Evolutionary conservation across 805 yeast species (phyloP).

Genomic region (Starmerella roubikii): DNA sequence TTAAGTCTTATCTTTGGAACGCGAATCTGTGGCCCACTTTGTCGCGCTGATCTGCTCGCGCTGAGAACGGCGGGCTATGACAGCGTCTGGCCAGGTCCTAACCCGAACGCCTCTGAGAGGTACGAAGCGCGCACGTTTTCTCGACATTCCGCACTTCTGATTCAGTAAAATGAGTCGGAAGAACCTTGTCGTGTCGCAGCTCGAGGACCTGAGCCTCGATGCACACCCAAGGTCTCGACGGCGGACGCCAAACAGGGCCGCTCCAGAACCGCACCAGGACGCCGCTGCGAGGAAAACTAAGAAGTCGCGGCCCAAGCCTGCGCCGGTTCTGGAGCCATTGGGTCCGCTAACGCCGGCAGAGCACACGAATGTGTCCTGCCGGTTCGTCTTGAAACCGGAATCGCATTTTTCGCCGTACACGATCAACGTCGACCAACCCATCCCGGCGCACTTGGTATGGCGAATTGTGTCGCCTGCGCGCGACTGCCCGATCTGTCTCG

Average conservation of each 20-base stretch:
- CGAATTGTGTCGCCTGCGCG: slow-evolving; percentile 61
- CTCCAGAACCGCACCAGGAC: neutral
- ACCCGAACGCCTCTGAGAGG: too few species aligned
- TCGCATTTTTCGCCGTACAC: slow-evolving; percentile 41
- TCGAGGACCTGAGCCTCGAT: neutral
- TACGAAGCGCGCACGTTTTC: neutral
- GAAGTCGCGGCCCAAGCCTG: neutral
- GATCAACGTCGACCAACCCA: slow-evolving; percentile 29
- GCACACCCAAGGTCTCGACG: neutral
- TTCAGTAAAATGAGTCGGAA: neutral
- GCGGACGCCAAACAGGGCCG: neutral
- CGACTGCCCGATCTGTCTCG: slow-evolving; percentile 83
- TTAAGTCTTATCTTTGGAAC: too few species aligned
- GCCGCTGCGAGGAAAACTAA: neutral
- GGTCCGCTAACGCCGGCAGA: slow-evolving; percentile 11
- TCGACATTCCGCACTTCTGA: neutral
- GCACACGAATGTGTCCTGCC: slow-evolving; percentile 64
- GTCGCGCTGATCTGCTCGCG: too few species aligned
- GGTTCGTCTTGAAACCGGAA: slow-evolving; percentile 63
- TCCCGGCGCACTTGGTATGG: slow-evolving; percentile 46
- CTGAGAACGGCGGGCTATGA: too few species aligned
- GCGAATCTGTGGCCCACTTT: too few species aligned
- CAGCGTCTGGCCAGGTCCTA: too few species aligned
- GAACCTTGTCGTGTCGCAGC: neutral
- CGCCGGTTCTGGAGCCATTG: slow-evolving; percentile 2